Conservation (phyloP, 2,329 filamentous ascomycete genomes). For the Paecilomyces dactylethromorphus region DNA sequence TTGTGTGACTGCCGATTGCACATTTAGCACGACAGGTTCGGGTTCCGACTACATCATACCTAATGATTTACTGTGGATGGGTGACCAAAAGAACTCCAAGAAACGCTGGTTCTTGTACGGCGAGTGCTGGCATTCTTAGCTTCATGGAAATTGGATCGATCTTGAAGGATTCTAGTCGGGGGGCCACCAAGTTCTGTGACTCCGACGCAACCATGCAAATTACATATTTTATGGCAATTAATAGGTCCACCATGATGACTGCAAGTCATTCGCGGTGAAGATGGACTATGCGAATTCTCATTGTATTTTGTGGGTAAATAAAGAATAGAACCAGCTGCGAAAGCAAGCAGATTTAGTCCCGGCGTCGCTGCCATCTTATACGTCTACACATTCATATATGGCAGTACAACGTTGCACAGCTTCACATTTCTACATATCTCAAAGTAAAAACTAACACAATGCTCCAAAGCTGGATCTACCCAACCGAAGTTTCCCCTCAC, state of each 20-base stretch:
- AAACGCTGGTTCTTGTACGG: neutral
- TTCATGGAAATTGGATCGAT: neutral
- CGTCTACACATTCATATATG: conserved; percentile 18
- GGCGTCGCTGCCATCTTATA: conserved; percentile 7
- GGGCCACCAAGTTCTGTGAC: neutral
- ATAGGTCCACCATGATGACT: neutral
- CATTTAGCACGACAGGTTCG: conserved; percentile 19
- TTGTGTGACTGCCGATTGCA: too few relatives aligned
- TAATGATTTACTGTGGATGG: neutral
- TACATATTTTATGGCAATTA: neutral
- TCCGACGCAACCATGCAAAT: neutral
- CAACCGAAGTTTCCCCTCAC: neutral
- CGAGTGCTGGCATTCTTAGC: neutral
- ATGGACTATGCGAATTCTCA: too few relatives aligned
- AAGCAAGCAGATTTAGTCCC: neutral
- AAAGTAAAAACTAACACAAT: conserved; percentile 12
- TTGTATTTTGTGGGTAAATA: too few relatives aligned
- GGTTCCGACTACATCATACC: conserved; percentile 4
- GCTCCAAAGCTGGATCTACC: neutral
- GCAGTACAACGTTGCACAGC: conserved; percentile 15
- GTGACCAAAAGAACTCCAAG: neutral
- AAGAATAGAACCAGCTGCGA: neutral
- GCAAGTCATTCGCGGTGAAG: too few relatives aligned
- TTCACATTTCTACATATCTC: neutral
- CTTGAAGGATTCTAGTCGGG: neutral